Evolutionary conservation across 495 filamentous ascomycete genomes (phyloP), one percentile per base, ranked within the genome.

Genomic region (Parathielavia hyrcaniae): DNA sequence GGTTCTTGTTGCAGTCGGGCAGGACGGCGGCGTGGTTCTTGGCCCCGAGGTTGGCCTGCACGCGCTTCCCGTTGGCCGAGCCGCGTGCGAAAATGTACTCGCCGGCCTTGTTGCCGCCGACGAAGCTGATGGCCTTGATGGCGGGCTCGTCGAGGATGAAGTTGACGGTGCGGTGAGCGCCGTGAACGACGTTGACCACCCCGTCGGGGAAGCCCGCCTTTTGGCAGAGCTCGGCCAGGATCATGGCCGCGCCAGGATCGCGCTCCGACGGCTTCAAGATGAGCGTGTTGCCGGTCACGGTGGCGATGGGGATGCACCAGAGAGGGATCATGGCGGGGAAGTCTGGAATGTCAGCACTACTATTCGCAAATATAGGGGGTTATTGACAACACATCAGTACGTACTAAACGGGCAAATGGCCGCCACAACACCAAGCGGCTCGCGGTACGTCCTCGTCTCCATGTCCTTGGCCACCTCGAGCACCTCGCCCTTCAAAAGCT

Each of bases 301-400:
- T 96, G 41, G 93, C 95, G 67, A 97, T 84, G 19, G 93, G 95
- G 55, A 97, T 95, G 53, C 82, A 95, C 93, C 93, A 99, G 10
- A 99, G 79, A 19, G 93, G 93, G 73, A 99, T 99, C 93, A 99
- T 99, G 62, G 93, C 93, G 43, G 93, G 93, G 77, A 99, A 99
- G 77, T 98, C 89, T 95, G 35, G n/a, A 5, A 36, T 22, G 63
- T 69, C 51, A 74, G 65, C 40, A 47, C 53, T 14, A 32, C 5
- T 16, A 3, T 35, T 26, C 26, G 45, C 9, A 2, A 26, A 39
- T n/a, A 38, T 23, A 30, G 26, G 6, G 26, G 3, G 6, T 30
- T 30, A n/a, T n/a, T n/a, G n/a, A n/a, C n/a, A 2, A 30, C 3
- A 30, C 7, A 47, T 35, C 34, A 14, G 32, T n/a, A 81, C 89